phyloP scores from a whole-genome alignment of 1,139 yeast genomes.

The Meyerozyma elateridarum region DNA sequence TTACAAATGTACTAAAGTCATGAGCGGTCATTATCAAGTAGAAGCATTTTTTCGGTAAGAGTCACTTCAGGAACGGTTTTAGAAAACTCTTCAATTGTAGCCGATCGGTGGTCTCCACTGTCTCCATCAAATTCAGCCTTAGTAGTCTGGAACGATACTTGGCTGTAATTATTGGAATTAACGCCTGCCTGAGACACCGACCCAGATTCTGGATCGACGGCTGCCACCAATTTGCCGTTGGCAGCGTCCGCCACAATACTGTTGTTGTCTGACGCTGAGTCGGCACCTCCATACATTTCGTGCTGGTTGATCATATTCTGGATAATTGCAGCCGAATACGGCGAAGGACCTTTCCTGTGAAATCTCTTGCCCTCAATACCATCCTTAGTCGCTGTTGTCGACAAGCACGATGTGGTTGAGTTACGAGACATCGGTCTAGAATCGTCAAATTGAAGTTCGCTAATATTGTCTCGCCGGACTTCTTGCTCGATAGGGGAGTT shows the following conservation, averaged over 20 bases:
- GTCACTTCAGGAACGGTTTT: slow-evolving; percentile 22
- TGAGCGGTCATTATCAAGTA: slow-evolving; percentile 13
- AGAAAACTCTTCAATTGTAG: slow-evolving; percentile 7
- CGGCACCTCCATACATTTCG: slow-evolving; percentile 5
- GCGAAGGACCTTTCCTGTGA: slow-evolving; percentile 30
- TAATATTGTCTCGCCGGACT: not conserved
- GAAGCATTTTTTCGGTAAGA: slow-evolving; percentile 26
- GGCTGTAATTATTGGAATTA: slow-evolving; percentile 14
- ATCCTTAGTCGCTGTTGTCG: slow-evolving; percentile 70
- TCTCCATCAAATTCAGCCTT: slow-evolving; percentile 30
- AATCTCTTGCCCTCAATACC: slow-evolving; percentile 63
- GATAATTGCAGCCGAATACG: slow-evolving; percentile 29
- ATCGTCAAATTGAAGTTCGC: slow-evolving; percentile 9
- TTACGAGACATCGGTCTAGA: slow-evolving; percentile 58
- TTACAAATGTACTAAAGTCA: not conserved
- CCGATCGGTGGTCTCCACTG: slow-evolving; percentile 8
- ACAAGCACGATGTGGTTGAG: slow-evolving; percentile 59
- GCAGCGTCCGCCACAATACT: slow-evolving; percentile 3
- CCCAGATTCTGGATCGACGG: no score
- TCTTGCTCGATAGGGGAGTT: not conserved
- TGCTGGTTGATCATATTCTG: slow-evolving; percentile 25
- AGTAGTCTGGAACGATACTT: slow-evolving; percentile 25
- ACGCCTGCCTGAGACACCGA: no score
- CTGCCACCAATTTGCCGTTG: not conserved
- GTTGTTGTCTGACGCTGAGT: no score